Evolutionary conservation across 371 early-diverging fungal genomes (phyloP).

Genomic region (Capillidium heterosporum): DNA sequence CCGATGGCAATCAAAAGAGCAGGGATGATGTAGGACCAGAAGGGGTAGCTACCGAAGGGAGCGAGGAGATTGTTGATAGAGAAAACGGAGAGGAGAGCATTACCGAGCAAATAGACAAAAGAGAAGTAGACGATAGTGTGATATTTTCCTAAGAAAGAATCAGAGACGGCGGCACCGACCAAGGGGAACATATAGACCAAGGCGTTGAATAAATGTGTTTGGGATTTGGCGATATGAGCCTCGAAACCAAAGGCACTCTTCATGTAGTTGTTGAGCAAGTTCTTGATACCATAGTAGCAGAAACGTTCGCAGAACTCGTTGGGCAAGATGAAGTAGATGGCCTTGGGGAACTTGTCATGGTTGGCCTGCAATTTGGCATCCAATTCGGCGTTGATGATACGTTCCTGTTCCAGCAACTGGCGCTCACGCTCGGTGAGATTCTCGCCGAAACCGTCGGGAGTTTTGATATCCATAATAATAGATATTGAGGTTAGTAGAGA

Average conservation of each 20-base stretch:
- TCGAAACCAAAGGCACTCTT: conserved; percentile 10
- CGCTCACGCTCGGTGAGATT: background rate
- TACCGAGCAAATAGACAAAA: conserved; percentile 3
- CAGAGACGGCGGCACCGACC: conserved; percentile 39
- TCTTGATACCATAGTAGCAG: conserved; percentile 9
- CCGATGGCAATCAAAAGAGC: conserved; percentile 11
- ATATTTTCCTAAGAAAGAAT: conserved; percentile 43
- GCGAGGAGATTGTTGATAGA: conserved; percentile 3
- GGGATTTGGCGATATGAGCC: conserved; percentile 10
- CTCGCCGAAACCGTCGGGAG: no score
- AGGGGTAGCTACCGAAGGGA: background rate
- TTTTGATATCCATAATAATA: no score
- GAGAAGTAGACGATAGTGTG: conserved; percentile 28
- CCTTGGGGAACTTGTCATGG: conserved; percentile 14
- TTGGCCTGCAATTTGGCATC: conserved; percentile 13
- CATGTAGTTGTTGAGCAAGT: conserved; percentile 10
- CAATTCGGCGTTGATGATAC: background rate
- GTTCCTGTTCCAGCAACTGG: background rate
- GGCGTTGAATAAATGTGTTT: conserved; percentile 25
- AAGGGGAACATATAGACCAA: conserved; percentile 42
- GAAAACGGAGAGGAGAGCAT: background rate
- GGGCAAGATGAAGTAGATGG: conserved; percentile 10
- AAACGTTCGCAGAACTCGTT: conserved; percentile 13
- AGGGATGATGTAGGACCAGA: background rate
- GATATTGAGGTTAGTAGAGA: no score